phyloP scores from a whole-genome alignment of 331 rosid genomes.

The Quercus phellos region DNA sequence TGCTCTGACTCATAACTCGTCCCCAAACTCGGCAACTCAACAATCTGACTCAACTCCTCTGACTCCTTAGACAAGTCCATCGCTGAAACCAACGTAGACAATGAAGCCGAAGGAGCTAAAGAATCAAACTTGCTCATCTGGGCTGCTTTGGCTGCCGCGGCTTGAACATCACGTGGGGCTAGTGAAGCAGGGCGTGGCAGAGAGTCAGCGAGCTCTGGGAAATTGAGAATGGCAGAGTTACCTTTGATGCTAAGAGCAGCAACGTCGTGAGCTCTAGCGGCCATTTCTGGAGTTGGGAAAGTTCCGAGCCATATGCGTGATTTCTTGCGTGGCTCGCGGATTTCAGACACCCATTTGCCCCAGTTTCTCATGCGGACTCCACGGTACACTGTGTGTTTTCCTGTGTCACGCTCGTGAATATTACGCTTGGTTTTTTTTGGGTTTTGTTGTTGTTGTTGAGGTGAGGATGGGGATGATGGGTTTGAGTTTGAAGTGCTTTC shows the following conservation, averaged over 20 bases:
- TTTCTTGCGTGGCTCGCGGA: slow-evolving; percentile 89
- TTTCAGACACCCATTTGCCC: slow-evolving; percentile 99
- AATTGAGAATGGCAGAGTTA: slow-evolving; percentile 72
- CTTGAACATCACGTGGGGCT: slow-evolving; percentile 79
- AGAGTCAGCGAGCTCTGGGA: slow-evolving; percentile 56
- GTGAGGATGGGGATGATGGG: slow-evolving; percentile 35
- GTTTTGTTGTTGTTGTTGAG: neutral
- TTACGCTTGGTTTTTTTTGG: slow-evolving; percentile 37
- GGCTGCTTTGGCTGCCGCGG: slow-evolving; percentile 89
- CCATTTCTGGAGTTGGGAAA: slow-evolving; percentile 86
- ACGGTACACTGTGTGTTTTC: slow-evolving; percentile 58
- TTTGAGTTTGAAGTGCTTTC: slow-evolving; percentile 52
- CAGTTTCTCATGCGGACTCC: slow-evolving; percentile 93
- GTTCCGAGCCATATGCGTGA: slow-evolving; percentile 99
- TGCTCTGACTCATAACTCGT: slow-evolving; percentile 27
- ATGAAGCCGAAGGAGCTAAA: neutral
- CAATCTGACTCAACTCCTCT: slow-evolving; percentile 57
- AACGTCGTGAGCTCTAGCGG: slow-evolving; percentile 93
- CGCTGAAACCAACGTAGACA: slow-evolving; percentile 31
- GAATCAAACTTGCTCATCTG: slow-evolving; percentile 53
- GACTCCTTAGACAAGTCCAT: slow-evolving; percentile 39
- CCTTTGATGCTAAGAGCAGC: slow-evolving; percentile 94
- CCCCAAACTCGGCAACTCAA: slow-evolving; percentile 56
- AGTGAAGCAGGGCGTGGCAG: slow-evolving; percentile 81
- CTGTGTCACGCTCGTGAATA: slow-evolving; percentile 32